Base-by-base conservation (phyloP, 169 alveolate genomes). In the Cystoisospora suis region DNA sequence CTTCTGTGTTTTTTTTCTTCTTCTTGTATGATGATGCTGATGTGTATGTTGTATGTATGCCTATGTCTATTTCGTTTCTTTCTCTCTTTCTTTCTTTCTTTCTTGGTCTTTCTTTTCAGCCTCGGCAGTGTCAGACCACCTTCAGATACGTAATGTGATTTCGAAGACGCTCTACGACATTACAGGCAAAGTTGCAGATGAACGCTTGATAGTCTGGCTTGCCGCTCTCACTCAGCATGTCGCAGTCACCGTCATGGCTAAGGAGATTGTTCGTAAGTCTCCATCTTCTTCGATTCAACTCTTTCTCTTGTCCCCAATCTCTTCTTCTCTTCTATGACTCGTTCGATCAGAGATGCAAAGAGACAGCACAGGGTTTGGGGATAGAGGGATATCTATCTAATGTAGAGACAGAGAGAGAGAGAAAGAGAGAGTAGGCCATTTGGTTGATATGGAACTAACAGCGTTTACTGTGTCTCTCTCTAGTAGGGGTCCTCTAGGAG, bases 211-310 rank as follows among this genome's bases (percentile, higher is more conserved):
- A 12, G 34, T 44, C 7, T 65, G 77, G 77, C 45, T 44, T 1
- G 77, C 45, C n/a, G 77, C 77, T 3, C 77, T 65, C 77, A 44
- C 34, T 44, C 77, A 65, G 45, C 77, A 65, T 44, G 40, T 44
- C 20, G 77, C 77, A 3, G 77, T 65, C n/a, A 65, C 1, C 40
- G 40, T 17, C 77, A 65, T 65, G 77, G 77, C 45, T 12, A 65
- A 27, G 42, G n/a, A 65, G 44, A 3, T 65, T 17, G 12, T 65
- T 65, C 77, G 77, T 65, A 65, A 65, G 77, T n/a, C 61, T 49
- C n/a, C 61, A 20, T 20, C 61, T 12, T 49, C 61, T n/a, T n/a
- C 61, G 61, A 49, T 12, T 9, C 9, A 20, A 12, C 20, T 49
- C 20, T 49, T 12, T 49, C 61, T 12, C n/a, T 9, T 49, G 9